A percentile compares a stretch with the other conserved stretches of the same genome.
Evolutionary conservation across 1,284 basidiomycete genomes (phyloP).

Genomic region (Caloboletus firmus): DNA sequence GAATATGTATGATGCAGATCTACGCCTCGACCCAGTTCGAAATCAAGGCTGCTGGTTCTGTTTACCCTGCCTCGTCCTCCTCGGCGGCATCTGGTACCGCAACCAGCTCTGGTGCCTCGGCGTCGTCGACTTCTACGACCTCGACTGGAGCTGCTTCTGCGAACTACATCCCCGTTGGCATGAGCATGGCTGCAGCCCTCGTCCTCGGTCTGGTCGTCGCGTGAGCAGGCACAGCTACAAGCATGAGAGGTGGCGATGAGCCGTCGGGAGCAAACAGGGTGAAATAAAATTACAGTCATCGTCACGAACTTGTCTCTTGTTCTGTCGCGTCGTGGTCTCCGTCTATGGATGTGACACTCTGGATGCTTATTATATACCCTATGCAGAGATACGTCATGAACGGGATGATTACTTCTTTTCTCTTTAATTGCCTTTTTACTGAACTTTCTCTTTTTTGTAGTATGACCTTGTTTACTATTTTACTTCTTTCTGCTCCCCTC

Average conservation of each 20-base stretch:
- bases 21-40: slow-evolving; percentile 64
- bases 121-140: slow-evolving; percentile 22
- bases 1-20: slow-evolving; percentile 41
- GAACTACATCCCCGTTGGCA: slow-evolving; percentile 32
- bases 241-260: neutral
- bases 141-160: slow-evolving; percentile 28
- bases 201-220: slow-evolving; percentile 37
- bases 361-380: slow-evolving; percentile 21
- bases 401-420: neutral
- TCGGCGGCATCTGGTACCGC: slow-evolving; percentile 31
- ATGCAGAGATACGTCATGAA: slow-evolving; percentile 6
- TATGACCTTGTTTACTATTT: neutral
- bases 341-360: neutral
- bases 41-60: slow-evolving; percentile 60
- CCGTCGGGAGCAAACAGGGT: neutral
- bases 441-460: neutral
- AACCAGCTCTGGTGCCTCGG: slow-evolving; percentile 19
- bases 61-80: slow-evolving; percentile 51
- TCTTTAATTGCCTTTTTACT: neutral
- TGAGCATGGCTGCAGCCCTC: slow-evolving; percentile 33
- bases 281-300: neutral
- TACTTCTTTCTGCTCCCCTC: neutral
- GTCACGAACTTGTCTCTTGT: neutral
- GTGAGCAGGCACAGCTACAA: slow-evolving; percentile 9
- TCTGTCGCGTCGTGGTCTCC: neutral